Evolutionary conservation across 2,329 filamentous ascomycete genomes (phyloP).

Genomic region (Gnomoniopsis smithogilvyi): DNA sequence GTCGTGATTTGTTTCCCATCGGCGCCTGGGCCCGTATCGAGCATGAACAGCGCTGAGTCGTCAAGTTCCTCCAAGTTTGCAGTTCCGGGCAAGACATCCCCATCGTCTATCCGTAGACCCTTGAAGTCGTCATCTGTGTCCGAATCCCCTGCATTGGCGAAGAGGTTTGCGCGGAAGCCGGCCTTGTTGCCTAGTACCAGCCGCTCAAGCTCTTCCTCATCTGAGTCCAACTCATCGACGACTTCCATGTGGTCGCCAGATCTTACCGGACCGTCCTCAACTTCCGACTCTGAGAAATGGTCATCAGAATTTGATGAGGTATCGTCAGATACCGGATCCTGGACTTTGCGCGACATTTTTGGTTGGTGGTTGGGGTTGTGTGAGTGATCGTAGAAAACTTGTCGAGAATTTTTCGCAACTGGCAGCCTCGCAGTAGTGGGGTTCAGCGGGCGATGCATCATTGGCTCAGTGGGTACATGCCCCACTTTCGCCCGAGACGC

Average conservation of each 20-base stretch:
- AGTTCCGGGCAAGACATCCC: conserved; percentile 12
- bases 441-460: background rate
- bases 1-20: conserved; percentile 29
- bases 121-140: conserved; percentile 34
- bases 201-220: conserved; percentile 82
- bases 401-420: background rate
- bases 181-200: conserved; percentile 83
- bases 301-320: conserved; percentile 26
- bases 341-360: conserved; percentile 16
- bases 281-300: conserved; percentile 13
- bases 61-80: conserved; percentile 44
- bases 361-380: background rate
- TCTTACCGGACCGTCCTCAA: conserved; percentile 22
- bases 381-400: background rate
- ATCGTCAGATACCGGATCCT: conserved; percentile 20
- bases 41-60: conserved; percentile 81
- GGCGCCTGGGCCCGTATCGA: conserved; percentile 62
- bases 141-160: conserved; percentile 44
- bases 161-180: conserved; percentile 76
- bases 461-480: background rate
- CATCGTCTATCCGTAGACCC: conserved; percentile 27
- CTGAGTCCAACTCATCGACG: conserved; percentile 67
- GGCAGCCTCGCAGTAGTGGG: conserved; percentile 15
- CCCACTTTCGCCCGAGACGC: background rate
- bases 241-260: conserved; percentile 26